Base-by-base conservation (phyloP, 768 basidiomycete genomes). In the Russula vinacea region DNA sequence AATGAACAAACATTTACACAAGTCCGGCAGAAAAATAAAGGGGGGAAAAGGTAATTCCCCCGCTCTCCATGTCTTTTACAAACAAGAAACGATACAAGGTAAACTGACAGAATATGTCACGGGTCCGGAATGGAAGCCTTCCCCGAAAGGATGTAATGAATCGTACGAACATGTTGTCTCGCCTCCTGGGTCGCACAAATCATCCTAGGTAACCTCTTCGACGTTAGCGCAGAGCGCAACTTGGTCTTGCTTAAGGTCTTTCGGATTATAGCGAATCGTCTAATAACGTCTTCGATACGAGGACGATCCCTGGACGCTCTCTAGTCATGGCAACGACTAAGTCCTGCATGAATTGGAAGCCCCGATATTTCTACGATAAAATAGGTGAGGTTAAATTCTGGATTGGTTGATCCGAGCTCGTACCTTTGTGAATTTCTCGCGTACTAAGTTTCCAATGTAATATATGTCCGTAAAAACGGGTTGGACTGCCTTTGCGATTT, bases 401-500 rank as follows among this genome's bases (percentile, higher is more conserved):
- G 29, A 26, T 44, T n/a, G 10, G n/a, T n/a, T 10, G 24, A 42
- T 16, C 10, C 42, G n/a, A 45, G 55, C 16, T 14, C 70, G 6
- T 56, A 77, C 77, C 44, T 58, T 59, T 7, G 73, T 32, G 33
- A 77, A 74, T 3, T 71, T 40, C 24, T 56, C 51, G 9, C 70
- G 67, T 17, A 78, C 71, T 16, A 74, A 33, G 47, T 76, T 76
- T 5, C 75, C 77, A 13, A 77, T 39, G 42, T 72, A 73, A 62
- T 76, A 77, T 7, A 77, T 62, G 56, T 78, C 77, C 2, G 73
- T 74, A 8, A 71, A 59, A 77, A 77, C 1, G 76, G 76, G 50
- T 78, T 70, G 56, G 58, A 68, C 11, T 64, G 65, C 42, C 10
- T 37, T 45, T 2, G 5, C 13, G 42, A 62, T 2, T 67, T 62